Evolutionary conservation across 768 basidiomycete genomes (phyloP), one percentile per base, ranked within the genome.

Genomic region (Termitomyces sp.): DNA sequence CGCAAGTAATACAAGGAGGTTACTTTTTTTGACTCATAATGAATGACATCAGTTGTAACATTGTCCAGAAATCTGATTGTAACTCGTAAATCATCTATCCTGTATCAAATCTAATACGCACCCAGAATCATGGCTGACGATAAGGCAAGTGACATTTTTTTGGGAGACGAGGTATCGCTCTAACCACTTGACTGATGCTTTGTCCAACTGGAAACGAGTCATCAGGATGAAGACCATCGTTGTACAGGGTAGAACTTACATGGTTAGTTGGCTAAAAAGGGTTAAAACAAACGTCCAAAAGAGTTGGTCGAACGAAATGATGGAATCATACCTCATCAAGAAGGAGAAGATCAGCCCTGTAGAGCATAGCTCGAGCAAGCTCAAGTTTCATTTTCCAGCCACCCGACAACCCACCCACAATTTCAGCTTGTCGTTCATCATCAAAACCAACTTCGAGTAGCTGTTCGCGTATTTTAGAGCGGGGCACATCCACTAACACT

Each of bases 341-440:
- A 49, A 92, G 76, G 13, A 92, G 78, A 36, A 92, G 76, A 72
- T 92, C 90, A 12, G 91, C 95, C 65, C 95, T 94, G 77, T 96
- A 95, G 52, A 98, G 77, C 94, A 98, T 98, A 13, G 95, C 96
- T 63, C 95, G 79, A 8, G 93, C 94, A 42, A 98, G 81, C 70
- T 98, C 95, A 54, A 98, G 82, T 73, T 97, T 97, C 95, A 98
- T 98, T 78, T 98, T 98, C 95, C 95, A 98, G 44, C 96, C 95
- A 66, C 96, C 96, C 14, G 94, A 97, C 60, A 98, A 77, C 43
- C 91, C 88, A 49, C 90, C 93, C 59, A 98, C 94, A 53, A 82
- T 75, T 65, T 96, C 91, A 42, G 81, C 74, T 74, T 98, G 95
- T 58, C 92, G 82, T 48, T 77, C 80, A 64, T 90, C 91, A 66